Evolutionary conservation across 352 stramenopile species (phyloP).

Genomic region (Blastocystis sp.): DNA sequence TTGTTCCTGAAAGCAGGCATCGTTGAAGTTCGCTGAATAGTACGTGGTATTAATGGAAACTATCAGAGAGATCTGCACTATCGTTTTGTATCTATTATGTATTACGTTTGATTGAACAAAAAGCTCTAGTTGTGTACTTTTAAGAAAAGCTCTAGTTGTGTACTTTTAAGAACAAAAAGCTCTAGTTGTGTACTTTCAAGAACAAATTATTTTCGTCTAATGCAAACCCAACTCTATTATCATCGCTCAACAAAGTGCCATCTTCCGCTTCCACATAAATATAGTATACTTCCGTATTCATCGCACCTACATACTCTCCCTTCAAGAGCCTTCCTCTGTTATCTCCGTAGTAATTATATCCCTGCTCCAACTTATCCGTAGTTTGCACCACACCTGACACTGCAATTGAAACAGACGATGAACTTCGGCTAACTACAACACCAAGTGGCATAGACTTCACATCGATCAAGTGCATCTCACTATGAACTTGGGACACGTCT

Average conservation of each 20-base stretch:
- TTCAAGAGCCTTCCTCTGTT: slow-evolving; percentile 4
- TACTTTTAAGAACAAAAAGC: no score
- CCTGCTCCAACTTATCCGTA: background rate
- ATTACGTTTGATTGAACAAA: no score
- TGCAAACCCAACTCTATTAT: slow-evolving; percentile 58
- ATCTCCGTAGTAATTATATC: slow-evolving; percentile 51
- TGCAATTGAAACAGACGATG: background rate
- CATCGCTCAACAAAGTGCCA: slow-evolving; percentile 1
- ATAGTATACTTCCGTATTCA: slow-evolving; percentile 44
- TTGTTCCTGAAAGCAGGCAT: no score
- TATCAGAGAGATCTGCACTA: no score
- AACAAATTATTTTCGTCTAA: slow-evolving; percentile 40
- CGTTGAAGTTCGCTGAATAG: no score
- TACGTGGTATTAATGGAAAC: no score
- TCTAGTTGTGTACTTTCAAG: slow-evolving; percentile 57
- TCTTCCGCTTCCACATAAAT: slow-evolving; percentile 53
- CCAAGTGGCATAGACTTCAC: slow-evolving; percentile 46
- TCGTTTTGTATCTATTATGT: no score
- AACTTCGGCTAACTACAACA: background rate
- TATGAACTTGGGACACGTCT: background rate
- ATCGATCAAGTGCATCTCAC: slow-evolving; percentile 14
- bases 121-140: slow-evolving; percentile 46
- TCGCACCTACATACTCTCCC: slow-evolving; percentile 54
- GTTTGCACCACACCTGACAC: background rate
- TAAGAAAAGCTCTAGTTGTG: slow-evolving; percentile 59